Base-by-base conservation (phyloP, 1,284 basidiomycete species). In the Heimioporus retisporus region DNA sequence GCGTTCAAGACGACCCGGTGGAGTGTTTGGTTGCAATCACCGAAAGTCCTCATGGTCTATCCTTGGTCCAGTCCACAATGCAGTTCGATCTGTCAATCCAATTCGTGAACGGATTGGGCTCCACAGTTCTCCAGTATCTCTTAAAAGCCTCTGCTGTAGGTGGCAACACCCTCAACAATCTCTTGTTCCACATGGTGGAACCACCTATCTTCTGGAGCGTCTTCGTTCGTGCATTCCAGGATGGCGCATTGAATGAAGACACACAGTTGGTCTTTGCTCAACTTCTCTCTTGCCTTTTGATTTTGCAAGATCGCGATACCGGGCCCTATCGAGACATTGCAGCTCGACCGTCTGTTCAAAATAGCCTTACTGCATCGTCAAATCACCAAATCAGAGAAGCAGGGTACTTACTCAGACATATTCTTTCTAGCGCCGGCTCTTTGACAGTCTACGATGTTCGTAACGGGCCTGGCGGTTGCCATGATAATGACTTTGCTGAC, bases 401-500 rank as follows among this genome's bases (percentile, higher is more conserved):
- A 10, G 86, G 80, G 1, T 69, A 82, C 35, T 82, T 83, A 61
- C 82, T 89, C 69, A 81, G 86, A 65, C 77, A 83, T 57, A 72
- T 85, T 40, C 72, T 80, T 43, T 69, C 73, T 44, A 60, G 84
- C n/a, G 42, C 25, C 50, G 64, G 67, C 44, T 59, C 72, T 28
- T 61, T 61, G 25, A 56, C 59, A 4, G 13, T 42, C 21, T 59
- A 68, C 48, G 65, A 69, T 8, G 62, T 65, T 43, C 65, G 64
- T 19, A 68, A 70, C 51, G 78, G 75, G 5, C 82, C 90, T 4
- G 90, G 90, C 0, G 90, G 90, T 3, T 81, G 90, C 4, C 90
- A 92, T 65, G 88, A 90, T 69, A 91, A 92, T 65, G 90, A 92
- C 70, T 85, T 86, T 65, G 73, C 73, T 1, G 82, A 90, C 65